These are phyloP conservation scores for Nemania diffusa DNA, from an alignment of 2,329 filamentous ascomycete species.

Conservation along the genomic window DNA sequence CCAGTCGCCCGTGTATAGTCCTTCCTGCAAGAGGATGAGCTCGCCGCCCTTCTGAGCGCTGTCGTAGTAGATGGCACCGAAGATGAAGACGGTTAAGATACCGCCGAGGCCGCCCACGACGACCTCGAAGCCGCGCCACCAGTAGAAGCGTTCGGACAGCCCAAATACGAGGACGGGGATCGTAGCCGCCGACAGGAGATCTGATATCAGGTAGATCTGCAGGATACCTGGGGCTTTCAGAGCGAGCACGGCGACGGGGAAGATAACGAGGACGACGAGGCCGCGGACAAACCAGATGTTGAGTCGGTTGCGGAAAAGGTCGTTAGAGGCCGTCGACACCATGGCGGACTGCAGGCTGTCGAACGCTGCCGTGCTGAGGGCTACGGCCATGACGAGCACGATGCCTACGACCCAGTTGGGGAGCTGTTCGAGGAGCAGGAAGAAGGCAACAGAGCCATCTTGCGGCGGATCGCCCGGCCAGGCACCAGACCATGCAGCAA, in stretches of 20 bases:
- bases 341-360: slow-evolving; percentile 85
- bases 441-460: slow-evolving; percentile 76
- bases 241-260: slow-evolving; percentile 79
- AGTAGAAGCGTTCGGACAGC: slow-evolving; percentile 72
- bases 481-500: slow-evolving; percentile 82
- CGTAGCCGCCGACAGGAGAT: slow-evolving; percentile 79
- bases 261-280: slow-evolving; percentile 75
- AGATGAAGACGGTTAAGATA: slow-evolving; percentile 82
- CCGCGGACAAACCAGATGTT: slow-evolving; percentile 78
- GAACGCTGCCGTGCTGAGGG: slow-evolving; percentile 80
- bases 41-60: slow-evolving; percentile 70
- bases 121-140: slow-evolving; percentile 84
- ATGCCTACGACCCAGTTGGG: slow-evolving; percentile 85
- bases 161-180: slow-evolving; percentile 82
- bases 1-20: slow-evolving; percentile 82
- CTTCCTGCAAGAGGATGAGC: slow-evolving; percentile 76
- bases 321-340: slow-evolving; percentile 86
- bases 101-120: slow-evolving; percentile 81
- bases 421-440: slow-evolving; percentile 76
- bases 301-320: slow-evolving; percentile 84
- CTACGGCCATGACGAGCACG: slow-evolving; percentile 82
- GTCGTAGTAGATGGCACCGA: slow-evolving; percentile 81
- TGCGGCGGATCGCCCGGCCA: slow-evolving; percentile 69
- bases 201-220: slow-evolving; percentile 85
- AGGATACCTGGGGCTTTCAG: slow-evolving; percentile 78